Evolutionary conservation across 2,329 filamentous ascomycete species (phyloP).

Genomic region (Stagonosporopsis rhizophila): DNA sequence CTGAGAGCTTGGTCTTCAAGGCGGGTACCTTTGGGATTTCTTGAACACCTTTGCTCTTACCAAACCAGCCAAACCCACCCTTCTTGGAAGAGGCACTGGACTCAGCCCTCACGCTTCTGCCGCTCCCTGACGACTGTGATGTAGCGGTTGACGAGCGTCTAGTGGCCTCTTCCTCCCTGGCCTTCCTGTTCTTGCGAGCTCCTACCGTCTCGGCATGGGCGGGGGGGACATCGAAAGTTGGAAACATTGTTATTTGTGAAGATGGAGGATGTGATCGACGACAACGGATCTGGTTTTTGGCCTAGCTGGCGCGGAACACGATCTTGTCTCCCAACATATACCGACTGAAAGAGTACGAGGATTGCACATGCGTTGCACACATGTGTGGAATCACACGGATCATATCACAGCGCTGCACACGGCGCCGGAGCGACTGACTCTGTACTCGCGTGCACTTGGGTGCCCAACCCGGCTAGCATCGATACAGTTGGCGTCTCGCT

Average conservation of each 20-base stretch:
- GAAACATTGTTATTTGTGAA: slow-evolving; percentile 34
- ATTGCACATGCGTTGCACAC: slow-evolving; percentile 19
- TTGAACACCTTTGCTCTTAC: slow-evolving; percentile 35
- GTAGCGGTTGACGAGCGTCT: slow-evolving; percentile 29
- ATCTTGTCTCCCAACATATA: slow-evolving; percentile 20
- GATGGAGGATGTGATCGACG: slow-evolving; percentile 11
- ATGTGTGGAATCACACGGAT: slow-evolving; percentile 19
- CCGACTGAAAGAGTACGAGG: slow-evolving; percentile 7
- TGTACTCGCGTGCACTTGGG: slow-evolving; percentile 18
- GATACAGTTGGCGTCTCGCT: slow-evolving; percentile 19
- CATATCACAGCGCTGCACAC: slow-evolving; percentile 19
- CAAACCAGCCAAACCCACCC: slow-evolving; percentile 27
- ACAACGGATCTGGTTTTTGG: slow-evolving; percentile 4
- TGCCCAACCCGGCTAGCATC: slow-evolving; percentile 18
- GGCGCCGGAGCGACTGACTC: slow-evolving; percentile 17
- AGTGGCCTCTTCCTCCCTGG: slow-evolving; percentile 28
- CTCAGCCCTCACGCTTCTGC: slow-evolving; percentile 16
- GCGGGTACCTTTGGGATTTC: slow-evolving; percentile 29
- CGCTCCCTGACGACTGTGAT: slow-evolving; percentile 35
- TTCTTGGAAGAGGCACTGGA: slow-evolving; percentile 20
- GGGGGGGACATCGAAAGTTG: slow-evolving; percentile 37
- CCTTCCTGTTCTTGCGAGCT: slow-evolving; percentile 33
- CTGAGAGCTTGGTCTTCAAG: slow-evolving; percentile 18
- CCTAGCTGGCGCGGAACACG: slow-evolving; percentile 14
- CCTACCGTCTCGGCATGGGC: slow-evolving; percentile 36